Evolutionary conservation across 768 basidiomycete genomes (phyloP), one percentile per base, ranked within the genome.

Genomic region (Sistotremastrum suecicum): DNA sequence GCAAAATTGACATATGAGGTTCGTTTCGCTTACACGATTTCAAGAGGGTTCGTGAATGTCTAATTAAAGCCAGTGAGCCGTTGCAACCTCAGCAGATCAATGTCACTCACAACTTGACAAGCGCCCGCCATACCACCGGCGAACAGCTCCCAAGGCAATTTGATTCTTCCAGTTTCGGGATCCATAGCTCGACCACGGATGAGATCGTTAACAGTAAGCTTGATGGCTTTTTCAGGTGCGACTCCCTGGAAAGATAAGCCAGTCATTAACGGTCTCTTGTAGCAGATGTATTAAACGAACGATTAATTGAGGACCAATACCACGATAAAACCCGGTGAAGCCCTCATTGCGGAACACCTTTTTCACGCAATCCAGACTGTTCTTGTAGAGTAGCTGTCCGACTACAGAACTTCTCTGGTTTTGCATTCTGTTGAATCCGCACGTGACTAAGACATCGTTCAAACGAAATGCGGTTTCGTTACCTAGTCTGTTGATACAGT

Each of bases 261-360:
- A 38, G 36, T 35, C 36, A 42, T 30, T 8, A 43, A 32, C n/a
- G 37, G 12, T 29, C 35, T 48, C 12, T 8, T 31, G 44, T n/a
- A 46, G 8, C 33, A n/a, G 34, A n/a, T 7, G 37, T 11, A 28
- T 11, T 31, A 32, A 10, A 32, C 5, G 54, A 57, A 88, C 94
- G 53, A 98, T 72, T 40, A 99, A 72, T 56, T 99, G 95, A 36
- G 95, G 92, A 6, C 89, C 84, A 40, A 98, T 74, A 32, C 95
- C 95, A 32, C 92, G 81, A 64, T 99, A 99, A 65, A 98, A 98
- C n/a, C 95, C 95, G 0, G 76, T 34, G 56, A 89, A 73, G 11
- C 95, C 95, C 65, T 99, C 95, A 57, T 95, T 95, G 45, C 79
- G 75, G 61, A 97, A 80, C 29, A 99, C 92, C 60, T 94, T 98